These are phyloP conservation scores for Botrytis sinoallii DNA, from an alignment of 2,329 filamentous ascomycete genomes.

Conservation along the genomic window DNA sequence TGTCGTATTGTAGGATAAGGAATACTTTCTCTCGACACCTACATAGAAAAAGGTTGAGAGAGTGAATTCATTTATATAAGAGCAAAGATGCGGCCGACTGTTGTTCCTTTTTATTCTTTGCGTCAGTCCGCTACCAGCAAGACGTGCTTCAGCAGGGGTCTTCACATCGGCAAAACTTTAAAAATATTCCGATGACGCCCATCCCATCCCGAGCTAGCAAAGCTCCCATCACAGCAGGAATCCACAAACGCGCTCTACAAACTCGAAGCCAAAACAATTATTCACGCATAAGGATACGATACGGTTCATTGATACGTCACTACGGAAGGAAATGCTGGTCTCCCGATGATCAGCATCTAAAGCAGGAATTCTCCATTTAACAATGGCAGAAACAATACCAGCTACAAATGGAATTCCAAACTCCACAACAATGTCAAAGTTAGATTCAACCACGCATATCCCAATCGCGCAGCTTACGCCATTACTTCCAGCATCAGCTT, in stretches of 20 bases:
- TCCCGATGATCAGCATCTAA: neutral
- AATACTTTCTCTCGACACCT: neutral
- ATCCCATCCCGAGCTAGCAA: neutral
- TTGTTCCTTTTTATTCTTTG: neutral
- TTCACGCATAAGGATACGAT: neutral
- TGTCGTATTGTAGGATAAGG: neutral
- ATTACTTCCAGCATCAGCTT: conserved; percentile 42
- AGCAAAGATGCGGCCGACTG: neutral
- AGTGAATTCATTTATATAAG: neutral
- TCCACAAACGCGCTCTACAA: conserved; percentile 15
- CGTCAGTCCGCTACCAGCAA: neutral
- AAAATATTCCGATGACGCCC: conserved; percentile 16
- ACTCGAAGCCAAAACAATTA: neutral
- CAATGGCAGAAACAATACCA: conserved; percentile 1
- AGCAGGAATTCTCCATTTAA: neutral
- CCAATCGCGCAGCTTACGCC: conserved; percentile 57
- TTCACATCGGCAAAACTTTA: neutral
- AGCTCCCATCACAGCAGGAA: conserved; percentile 16
- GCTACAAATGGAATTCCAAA: neutral
- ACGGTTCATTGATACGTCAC: neutral
- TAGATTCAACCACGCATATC: conserved; percentile 40
- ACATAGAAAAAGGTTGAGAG: neutral
- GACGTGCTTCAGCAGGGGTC: neutral
- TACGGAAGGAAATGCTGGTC: neutral
- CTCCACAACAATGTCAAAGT: conserved; percentile 4